Evolutionary conservation across 225 moss, liverwort and hornwort genomes (phyloP), one percentile per base, ranked within the genome.

Genomic region (Anthoceros angustus): DNA sequence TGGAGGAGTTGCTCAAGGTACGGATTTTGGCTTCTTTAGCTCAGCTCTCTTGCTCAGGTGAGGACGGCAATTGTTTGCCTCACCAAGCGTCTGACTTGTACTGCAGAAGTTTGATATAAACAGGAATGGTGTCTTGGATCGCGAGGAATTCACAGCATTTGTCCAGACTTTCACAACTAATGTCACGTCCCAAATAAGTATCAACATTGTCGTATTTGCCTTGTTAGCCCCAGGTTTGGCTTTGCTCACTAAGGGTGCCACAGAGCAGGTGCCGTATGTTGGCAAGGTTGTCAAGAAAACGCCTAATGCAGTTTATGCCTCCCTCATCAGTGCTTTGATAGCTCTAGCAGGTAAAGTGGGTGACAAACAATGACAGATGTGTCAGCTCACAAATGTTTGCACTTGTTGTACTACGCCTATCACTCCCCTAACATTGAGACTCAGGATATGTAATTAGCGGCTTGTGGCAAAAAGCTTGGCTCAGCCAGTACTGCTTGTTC

Each of bases 161-260:
- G 80, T 95, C 7, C 75, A 86, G n/a, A 76, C 69, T 5, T 95
- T 95, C 62, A 82, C 86, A 4, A 81, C 80, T 42, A 69, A 78
- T 1, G 78, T 88, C 61, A 66, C 80, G 25, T 55, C 62, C n/a
- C 72, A 79, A 20, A 68, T 95, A 70, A 78, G 78, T 79, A 77
- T 64, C 63, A 82, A 86, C 69, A 43, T 95, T 5, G 25, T 95
- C 42, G 10, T 95, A 43, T 95, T 80, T 72, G 75, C 91, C 40
- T 63, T 84, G 12, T 78, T 79, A 70, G 72, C 91, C 67, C 95
- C 91, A 5, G 75, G 85, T 38, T 41, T 95, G n/a, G 91, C 88
- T 46, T 60, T 88, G 64, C 61, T 80, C 62, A 85, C 82, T 74
- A 78, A 91, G 80, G 79, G 83, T 63, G 80, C 72, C 64, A 72